A percentile compares a stretch with the other conserved stretches of the same genome.
phyloP scores from a whole-genome alignment of 129 eudicot species.

The Tanacetum coccineum region DNA sequence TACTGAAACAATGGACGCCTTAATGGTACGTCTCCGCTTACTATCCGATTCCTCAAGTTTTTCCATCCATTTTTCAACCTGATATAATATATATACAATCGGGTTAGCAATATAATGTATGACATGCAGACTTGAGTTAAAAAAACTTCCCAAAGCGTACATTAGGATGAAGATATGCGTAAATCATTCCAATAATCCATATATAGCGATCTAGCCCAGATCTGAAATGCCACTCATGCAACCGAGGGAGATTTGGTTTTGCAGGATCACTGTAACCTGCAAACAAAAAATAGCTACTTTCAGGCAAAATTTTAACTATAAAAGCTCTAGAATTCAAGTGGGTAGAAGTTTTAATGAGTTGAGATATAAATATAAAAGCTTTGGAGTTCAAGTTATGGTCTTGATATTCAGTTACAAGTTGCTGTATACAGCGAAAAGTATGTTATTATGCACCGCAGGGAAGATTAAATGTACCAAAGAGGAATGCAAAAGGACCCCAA shows the following conservation, averaged over 20 bases:
- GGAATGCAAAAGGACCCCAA: slow-evolving; percentile 71
- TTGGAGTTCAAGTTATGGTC: slow-evolving; percentile 3
- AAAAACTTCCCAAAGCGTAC: slow-evolving; percentile 34
- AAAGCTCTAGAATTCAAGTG: neutral
- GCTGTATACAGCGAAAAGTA: neutral
- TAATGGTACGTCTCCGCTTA: slow-evolving; percentile 62
- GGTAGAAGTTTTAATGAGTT: too few relatives aligned
- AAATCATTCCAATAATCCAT: slow-evolving; percentile 96
- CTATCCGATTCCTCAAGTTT: slow-evolving; percentile 81
- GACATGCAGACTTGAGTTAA: neutral
- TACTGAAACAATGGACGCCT: slow-evolving; percentile 62
- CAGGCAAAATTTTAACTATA: slow-evolving; percentile 7
- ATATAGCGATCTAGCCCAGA: slow-evolving; percentile 95
- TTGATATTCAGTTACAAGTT: neutral
- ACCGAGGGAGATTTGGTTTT: slow-evolving; percentile 81
- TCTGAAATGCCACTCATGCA: slow-evolving; percentile 96
- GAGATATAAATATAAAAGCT: too few relatives aligned
- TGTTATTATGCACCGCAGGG: neutral
- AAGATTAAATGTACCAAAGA: slow-evolving; percentile 49
- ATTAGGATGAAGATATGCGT: slow-evolving; percentile 88
- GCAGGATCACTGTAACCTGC: slow-evolving; percentile 93
- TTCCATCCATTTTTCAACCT: slow-evolving; percentile 97
- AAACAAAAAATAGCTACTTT: slow-evolving; percentile 19
- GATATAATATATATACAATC: slow-evolving; percentile 22
- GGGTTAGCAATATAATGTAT: neutral